Conservation (phyloP, 495 filamentous ascomycete species). For the Acidiella bohemica region DNA sequence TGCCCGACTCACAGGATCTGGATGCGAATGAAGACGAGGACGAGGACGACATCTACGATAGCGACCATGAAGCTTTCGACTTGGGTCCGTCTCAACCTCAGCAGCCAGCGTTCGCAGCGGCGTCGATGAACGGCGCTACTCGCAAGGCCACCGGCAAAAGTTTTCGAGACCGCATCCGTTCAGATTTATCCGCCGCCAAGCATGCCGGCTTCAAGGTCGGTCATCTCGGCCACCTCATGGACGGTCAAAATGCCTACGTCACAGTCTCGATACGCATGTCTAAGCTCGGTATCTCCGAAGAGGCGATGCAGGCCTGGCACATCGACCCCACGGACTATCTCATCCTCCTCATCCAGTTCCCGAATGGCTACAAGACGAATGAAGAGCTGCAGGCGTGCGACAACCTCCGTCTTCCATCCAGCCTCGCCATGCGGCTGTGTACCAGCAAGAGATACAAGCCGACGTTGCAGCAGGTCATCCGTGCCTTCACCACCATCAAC, state of each 20-base stretch:
- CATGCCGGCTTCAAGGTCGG: conserved; percentile 66
- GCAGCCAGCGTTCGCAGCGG: conserved; percentile 1
- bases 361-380: conserved; percentile 41
- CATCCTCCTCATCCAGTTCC: conserved; percentile 61
- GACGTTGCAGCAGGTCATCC: conserved; percentile 34
- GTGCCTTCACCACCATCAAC: conserved; percentile 35
- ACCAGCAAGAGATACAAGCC: conserved; percentile 45
- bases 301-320: conserved; percentile 67
- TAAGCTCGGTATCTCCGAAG: conserved; percentile 62
- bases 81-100: too few species aligned
- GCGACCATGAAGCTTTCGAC: conserved; percentile 17
- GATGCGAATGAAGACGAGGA: conserved; percentile 19
- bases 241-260: conserved; percentile 35
- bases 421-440: conserved; percentile 35
- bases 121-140: conserved; percentile 5
- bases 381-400: conserved; percentile 32
- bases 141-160: conserved; percentile 22
- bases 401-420: conserved; percentile 5
- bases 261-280: conserved; percentile 53
- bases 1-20: conserved; percentile 25
- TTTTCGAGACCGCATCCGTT: conserved; percentile 31
- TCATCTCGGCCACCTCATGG: conserved; percentile 37
- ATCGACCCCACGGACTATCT: conserved; percentile 55
- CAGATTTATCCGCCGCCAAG: conserved; percentile 50
- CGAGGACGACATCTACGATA: conserved; percentile 18